Evolutionary conservation across 345 rosid genomes (phyloP), one percentile per base, ranked within the genome.

Genomic region (Gossypium ekmanianum): DNA sequence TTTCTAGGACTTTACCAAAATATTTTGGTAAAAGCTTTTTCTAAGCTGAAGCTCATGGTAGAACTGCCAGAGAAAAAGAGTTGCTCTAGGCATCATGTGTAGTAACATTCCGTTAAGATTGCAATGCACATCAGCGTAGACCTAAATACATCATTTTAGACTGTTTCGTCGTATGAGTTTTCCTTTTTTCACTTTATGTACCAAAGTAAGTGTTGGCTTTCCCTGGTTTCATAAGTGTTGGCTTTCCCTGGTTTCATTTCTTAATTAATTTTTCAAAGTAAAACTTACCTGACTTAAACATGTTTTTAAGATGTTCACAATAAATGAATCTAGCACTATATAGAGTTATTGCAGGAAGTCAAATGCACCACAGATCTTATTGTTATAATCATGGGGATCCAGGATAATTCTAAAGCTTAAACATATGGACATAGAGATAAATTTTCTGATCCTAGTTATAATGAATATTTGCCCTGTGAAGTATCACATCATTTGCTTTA

Each of bases 241-340:
- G n/a, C 29, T 45, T 61, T 45, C 70, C 70, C n/a, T 22, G 55
- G 68, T 67, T 24, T 50, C 34, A 20, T 16, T 66, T 67, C 34
- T 45, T 20, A 45, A 67, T 48, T 67, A 45, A 11, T 12, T 45
- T 8, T 45, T 67, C 18, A 67, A 12, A 43, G 7, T 67, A 13
- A 67, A 22, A 39, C 48, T 20, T 14, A 61, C 44, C 26, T 61
- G 44, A 61, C 61, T 20, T 10, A 20, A 57, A 9, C 13, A 61
- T 13, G 65, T 29, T 61, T 61, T 61, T 13, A 3, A 34, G 65
- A 27, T 62, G 39, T 29, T 29, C 29, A 0, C 39, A 44, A 62
- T 61, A 6, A 27, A 29, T 29, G 45, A 34, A 62, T 34, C 12
- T 62, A 14, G 20, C 4, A 2, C 22, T 2, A 9, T 13, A 62